These are phyloP conservation scores for Isabelozyma pseudorhagii DNA, from an alignment of 805 yeast species.

Conservation along the genomic window DNA sequence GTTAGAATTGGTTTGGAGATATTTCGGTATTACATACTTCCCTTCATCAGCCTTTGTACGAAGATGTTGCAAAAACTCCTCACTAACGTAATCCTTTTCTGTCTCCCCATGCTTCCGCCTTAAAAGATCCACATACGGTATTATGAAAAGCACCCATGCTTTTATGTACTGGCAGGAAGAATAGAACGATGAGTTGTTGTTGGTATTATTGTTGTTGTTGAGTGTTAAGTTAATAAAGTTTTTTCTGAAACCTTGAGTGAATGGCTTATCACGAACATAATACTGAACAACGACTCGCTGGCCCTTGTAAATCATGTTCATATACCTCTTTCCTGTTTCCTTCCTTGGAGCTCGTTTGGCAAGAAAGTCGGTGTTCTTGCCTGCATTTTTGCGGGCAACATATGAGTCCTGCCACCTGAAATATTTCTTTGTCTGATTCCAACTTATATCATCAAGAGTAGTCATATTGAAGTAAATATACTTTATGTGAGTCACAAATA, in stretches of 20 bases:
- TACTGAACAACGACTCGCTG: conserved; percentile 36
- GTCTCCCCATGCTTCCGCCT: too few species aligned
- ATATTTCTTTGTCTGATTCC: conserved; percentile 27
- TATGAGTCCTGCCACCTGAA: conserved; percentile 16
- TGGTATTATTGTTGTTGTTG: conserved; percentile 19
- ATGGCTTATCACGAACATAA: conserved; percentile 29
- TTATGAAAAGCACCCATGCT: conserved; percentile 8
- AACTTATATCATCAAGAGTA: conserved; percentile 55
- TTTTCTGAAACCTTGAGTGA: conserved; percentile 29
- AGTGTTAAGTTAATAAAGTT: conserved; percentile 36
- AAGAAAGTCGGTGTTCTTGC: not conserved
- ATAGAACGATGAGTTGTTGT: conserved; percentile 5
- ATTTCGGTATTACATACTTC: not conserved
- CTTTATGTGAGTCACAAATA: conserved; percentile 40
- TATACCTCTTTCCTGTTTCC: conserved; percentile 37
- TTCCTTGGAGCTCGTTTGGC: conserved; percentile 9
- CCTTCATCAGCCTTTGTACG: not conserved
- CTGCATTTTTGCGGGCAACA: conserved; percentile 5
- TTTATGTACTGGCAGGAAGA: conserved; percentile 8
- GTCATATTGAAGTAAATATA: conserved; percentile 50
- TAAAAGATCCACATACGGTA: conserved; percentile 22
- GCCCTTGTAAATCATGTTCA: conserved; percentile 35
- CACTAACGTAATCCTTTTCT: not conserved
- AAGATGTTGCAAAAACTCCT: not conserved
- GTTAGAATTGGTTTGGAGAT: not conserved